Conservation (phyloP, 306 rosid species). For the Crotalaria pallida region DNA sequence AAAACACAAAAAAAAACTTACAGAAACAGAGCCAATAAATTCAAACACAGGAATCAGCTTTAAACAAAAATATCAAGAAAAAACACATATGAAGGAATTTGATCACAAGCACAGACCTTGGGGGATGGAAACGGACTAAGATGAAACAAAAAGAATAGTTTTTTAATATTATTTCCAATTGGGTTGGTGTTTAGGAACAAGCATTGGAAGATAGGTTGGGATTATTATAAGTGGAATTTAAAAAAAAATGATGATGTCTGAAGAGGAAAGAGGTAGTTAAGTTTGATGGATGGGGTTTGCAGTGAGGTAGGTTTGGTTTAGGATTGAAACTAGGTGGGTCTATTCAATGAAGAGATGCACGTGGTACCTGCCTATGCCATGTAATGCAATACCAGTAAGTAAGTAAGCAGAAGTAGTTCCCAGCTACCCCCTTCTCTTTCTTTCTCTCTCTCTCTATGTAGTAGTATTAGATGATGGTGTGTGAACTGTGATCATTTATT, state of each 20-base stretch:
- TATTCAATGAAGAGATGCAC: conserved; percentile 51
- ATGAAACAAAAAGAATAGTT: not conserved
- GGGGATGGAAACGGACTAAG: not conserved
- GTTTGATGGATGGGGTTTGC: not conserved
- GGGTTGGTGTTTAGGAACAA: conserved; percentile 21
- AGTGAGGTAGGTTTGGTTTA: conserved; percentile 57
- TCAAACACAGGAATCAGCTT: conserved; percentile 11
- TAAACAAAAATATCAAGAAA: not conserved
- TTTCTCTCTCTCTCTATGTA: not conserved
- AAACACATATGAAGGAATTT: not conserved
- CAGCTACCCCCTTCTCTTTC: conserved; percentile 35
- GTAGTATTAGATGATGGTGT: too few relatives aligned
- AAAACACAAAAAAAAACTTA: not conserved
- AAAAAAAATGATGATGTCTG: conserved; percentile 16
- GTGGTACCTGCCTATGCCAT: conserved; percentile 57
- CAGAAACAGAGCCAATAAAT: not conserved
- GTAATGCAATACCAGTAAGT: too few relatives aligned
- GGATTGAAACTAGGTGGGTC: conserved; percentile 9
- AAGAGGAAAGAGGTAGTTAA: not conserved
- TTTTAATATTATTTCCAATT: conserved; percentile 4
- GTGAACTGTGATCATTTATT: not conserved
- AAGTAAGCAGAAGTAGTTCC: conserved; percentile 42
- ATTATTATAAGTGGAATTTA: not conserved
- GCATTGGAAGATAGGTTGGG: conserved; percentile 16
- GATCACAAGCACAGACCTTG: conserved; percentile 36